Conservation (phyloP, 164 flowering plant genomes). For the Euptelea pleiosperma region DNA sequence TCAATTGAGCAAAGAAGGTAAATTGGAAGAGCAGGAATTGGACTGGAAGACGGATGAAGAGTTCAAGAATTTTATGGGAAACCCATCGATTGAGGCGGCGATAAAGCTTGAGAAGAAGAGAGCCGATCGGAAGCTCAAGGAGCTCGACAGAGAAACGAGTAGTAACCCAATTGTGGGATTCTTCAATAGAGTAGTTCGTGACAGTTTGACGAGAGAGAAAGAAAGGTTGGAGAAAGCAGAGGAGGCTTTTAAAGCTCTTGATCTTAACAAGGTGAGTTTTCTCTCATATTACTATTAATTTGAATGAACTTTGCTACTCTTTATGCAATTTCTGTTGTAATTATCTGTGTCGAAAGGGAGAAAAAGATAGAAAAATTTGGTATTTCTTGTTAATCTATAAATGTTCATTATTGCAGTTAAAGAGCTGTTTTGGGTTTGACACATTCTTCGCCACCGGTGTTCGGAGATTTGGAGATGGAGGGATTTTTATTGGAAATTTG, state of each 20-base stretch:
- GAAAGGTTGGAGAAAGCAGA: slow-evolving; percentile 82
- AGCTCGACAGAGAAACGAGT: slow-evolving; percentile 64
- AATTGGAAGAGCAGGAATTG: slow-evolving; percentile 44
- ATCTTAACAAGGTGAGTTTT: slow-evolving; percentile 70
- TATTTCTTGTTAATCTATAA: background rate
- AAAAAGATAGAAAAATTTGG: too few relatives aligned
- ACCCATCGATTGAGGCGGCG: slow-evolving; percentile 91
- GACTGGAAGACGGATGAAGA: slow-evolving; percentile 95
- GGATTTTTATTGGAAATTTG: slow-evolving; percentile 87
- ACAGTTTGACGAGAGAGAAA: slow-evolving; percentile 61
- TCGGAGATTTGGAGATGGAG: slow-evolving; percentile 95
- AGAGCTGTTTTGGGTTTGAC: slow-evolving; percentile 83
- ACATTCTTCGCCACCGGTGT: slow-evolving; percentile 90
- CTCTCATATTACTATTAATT: background rate
- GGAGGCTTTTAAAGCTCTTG: slow-evolving; percentile 83
- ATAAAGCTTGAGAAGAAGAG: slow-evolving; percentile 94
- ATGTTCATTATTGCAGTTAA: slow-evolving; percentile 48
- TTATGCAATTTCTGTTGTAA: too few relatives aligned
- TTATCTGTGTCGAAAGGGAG: too few relatives aligned
- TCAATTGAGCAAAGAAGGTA: slow-evolving; percentile 13
- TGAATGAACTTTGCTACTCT: too few relatives aligned
- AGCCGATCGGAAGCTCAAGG: slow-evolving; percentile 84
- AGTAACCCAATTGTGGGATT: slow-evolving; percentile 53
- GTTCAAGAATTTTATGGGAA: slow-evolving; percentile 97
- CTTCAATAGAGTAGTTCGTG: slow-evolving; percentile 48